These are phyloP conservation scores for Ceratocystis ficicola DNA, from an alignment of 2,329 filamentous ascomycete genomes.

Conservation along the genomic window DNA sequence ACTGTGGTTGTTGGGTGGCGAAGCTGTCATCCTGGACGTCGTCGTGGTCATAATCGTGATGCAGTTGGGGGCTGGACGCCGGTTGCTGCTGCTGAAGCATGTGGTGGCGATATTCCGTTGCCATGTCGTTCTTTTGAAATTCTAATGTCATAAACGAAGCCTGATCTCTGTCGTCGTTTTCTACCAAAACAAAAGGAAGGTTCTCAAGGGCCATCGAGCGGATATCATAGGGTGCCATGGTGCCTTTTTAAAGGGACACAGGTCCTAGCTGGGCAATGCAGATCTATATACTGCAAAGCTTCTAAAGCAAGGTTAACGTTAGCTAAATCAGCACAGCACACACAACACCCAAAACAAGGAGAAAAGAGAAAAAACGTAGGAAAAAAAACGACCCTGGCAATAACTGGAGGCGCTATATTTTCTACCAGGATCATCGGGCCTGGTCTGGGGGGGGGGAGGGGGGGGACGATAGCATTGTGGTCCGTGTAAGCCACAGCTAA, in stretches of 20 bases:
- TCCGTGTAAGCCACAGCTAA: conserved; percentile 19
- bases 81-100: not conserved
- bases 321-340: conserved; percentile 16
- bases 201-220: conserved; percentile 19
- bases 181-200: conserved; percentile 21
- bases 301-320: conserved; percentile 17
- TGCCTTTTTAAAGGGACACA: conserved; percentile 18
- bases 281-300: conserved; percentile 21
- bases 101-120: not conserved
- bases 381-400: conserved; percentile 14
- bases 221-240: conserved; percentile 21
- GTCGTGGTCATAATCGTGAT: not conserved
- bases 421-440: conserved; percentile 16
- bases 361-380: conserved; percentile 4
- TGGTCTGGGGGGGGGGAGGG: conserved; percentile 13
- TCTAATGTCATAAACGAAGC: conserved; percentile 12
- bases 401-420: conserved; percentile 20
- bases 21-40: not conserved
- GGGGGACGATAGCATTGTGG: conserved; percentile 12
- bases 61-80: not conserved
- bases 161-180: conserved; percentile 10
- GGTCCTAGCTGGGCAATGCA: conserved; percentile 15
- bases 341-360: not conserved
- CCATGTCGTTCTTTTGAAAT: conserved; percentile 17
- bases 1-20: conserved; percentile 7